Base-by-base conservation (phyloP, 2,329 filamentous ascomycete species). In the Sarocladium strictum region DNA sequence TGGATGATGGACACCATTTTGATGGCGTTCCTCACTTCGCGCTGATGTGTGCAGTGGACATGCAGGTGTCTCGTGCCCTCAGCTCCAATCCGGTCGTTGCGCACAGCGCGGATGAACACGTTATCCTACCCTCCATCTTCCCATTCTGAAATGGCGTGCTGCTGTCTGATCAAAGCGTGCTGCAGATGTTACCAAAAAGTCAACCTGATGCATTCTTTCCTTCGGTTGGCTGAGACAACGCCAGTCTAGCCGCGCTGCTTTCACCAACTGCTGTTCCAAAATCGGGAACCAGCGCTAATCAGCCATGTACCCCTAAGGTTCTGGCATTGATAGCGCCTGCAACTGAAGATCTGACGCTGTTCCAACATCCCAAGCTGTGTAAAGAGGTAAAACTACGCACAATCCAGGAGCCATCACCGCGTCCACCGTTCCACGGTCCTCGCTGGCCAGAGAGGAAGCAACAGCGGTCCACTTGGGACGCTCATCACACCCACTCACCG, bases 171-270 rank as follows among this genome's bases (percentile, higher is more conserved):
- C 35, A n/a, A 5, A 38, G 35, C 35, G 9, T 24, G 21, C 3
- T 43, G 40, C 17, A 43, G 17, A 43, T 43, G 35, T n/a, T n/a
- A 9, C 10, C 40, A 43, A 43, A 43, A 43, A 23, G 40, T 24
- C 40, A 43, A 7, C 10, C 14, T 7, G 12, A 27, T 27, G 24
- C 43, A 29, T 47, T 24, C 43, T 47, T 49, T 11, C 23, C 21
- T 35, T 51, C 47, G 47, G 47, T 35, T 51, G 47, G 47, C 27
- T 51, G 47, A 51, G 47, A 51, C 47, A 51, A 5, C 14, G 12
- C 47, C 9, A 51, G 47, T 35, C 47, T 51, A 51, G 47, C 47
- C 47, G 47, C 47, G 27, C 43, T 47, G 23, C 43, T 15, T 15
- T 9, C 3, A 47, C 43, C 7, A 27, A n/a, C 17, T 15, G 15